Evolutionary conservation across 169 alveolate genomes (phyloP).

Genomic region (Cryptosporidium ryanae): DNA sequence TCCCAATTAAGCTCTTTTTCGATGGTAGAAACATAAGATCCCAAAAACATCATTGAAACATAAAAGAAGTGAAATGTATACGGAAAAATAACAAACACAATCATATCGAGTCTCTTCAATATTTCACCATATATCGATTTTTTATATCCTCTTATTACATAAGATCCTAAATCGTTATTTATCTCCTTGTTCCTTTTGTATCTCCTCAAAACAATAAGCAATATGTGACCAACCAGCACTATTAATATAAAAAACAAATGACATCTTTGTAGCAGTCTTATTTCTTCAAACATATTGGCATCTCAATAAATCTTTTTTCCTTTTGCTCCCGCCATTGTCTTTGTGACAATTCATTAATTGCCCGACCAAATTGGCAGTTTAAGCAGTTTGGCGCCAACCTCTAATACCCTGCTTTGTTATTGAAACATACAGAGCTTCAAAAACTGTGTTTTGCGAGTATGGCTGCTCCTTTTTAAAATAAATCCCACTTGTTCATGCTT

Average conservation of each 20-base stretch:
- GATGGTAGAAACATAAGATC: not conserved
- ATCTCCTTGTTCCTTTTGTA: not conserved
- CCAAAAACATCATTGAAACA: constrained; percentile 10
- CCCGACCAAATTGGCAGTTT: no score
- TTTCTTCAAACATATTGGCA: not conserved
- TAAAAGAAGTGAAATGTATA: constrained; percentile 14
- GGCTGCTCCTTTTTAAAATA: no score
- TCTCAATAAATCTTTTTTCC: not conserved
- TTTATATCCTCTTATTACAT: constrained; percentile 20
- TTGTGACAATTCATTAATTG: no score
- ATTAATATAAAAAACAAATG: not conserved
- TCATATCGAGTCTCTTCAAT: not conserved
- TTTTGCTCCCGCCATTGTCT: no score
- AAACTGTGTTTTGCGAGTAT: no score
- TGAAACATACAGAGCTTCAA: no score
- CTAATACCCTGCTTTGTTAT: no score
- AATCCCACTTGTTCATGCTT: no score
- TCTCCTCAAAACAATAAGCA: not conserved
- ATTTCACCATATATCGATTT: constrained; percentile 41
- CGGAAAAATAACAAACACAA: constrained; percentile 26
- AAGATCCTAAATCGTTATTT: not conserved
- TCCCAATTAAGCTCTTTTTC: constrained; percentile 24
- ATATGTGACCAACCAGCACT: not conserved
- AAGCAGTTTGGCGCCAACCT: no score
- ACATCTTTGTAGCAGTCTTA: not conserved